Evolutionary conservation across 2,329 filamentous ascomycete genomes (phyloP).

Genomic region (Thelonectria blattea): DNA sequence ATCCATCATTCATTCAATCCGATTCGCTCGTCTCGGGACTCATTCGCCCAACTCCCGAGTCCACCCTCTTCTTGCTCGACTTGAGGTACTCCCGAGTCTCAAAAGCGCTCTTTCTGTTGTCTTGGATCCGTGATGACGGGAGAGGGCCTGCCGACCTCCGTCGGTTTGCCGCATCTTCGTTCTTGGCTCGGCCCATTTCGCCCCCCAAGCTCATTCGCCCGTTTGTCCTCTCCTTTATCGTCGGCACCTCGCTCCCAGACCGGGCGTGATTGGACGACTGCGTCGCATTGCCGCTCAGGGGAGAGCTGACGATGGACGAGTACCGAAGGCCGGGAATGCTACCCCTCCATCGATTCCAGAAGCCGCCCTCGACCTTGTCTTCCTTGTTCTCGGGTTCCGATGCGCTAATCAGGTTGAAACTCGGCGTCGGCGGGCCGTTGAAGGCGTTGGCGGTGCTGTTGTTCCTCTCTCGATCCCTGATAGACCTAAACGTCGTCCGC

Average conservation of each 20-base stretch:
- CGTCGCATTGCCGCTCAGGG: constrained; percentile 26
- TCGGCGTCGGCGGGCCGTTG: constrained; percentile 57
- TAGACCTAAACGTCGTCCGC: constrained; percentile 34
- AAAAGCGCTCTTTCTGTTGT: constrained; percentile 28
- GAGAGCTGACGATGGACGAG: constrained; percentile 34
- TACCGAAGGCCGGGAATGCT: constrained; percentile 45
- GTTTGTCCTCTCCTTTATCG: constrained; percentile 43
- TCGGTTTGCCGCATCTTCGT: constrained; percentile 36
- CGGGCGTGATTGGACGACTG: constrained; percentile 46
- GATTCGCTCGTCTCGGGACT: constrained; percentile 38
- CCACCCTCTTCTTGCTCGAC: constrained; percentile 41
- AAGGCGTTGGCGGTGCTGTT: constrained; percentile 26
- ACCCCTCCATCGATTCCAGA: constrained; percentile 65
- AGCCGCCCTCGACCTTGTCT: constrained; percentile 52
- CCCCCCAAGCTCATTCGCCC: constrained; percentile 41
- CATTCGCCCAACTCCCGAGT: constrained; percentile 43
- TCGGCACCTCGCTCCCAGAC: constrained; percentile 29
- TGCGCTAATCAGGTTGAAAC: constrained; percentile 56
- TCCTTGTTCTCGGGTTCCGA: constrained; percentile 46
- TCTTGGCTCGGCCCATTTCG: constrained; percentile 37
- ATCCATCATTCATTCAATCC: constrained; percentile 17
- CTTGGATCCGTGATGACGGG: constrained; percentile 30
- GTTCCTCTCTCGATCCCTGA: constrained; percentile 36
- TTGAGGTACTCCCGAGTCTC: constrained; percentile 28
- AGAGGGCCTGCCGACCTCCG: constrained; percentile 41